phyloP scores from a whole-genome alignment of 371 early-diverging fungal species.

The Saksenaea oblongispora region DNA sequence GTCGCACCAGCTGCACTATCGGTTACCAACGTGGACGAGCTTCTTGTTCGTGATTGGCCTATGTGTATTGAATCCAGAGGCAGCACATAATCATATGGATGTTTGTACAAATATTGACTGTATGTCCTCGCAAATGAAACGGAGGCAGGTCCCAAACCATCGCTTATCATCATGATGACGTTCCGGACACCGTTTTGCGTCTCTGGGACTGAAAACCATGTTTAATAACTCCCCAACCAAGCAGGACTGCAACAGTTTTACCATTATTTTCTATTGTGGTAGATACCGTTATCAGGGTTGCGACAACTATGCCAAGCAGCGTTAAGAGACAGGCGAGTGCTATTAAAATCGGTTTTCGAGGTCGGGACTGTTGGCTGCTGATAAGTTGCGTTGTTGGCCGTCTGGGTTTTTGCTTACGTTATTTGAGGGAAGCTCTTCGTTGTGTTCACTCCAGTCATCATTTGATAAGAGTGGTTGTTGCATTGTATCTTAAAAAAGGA shows the following conservation, averaged over 20 bases:
- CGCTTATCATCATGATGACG: conserved; percentile 89
- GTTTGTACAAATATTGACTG: conserved; percentile 54
- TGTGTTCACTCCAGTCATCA: background rate
- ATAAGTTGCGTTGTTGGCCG: background rate
- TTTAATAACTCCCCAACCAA: no score
- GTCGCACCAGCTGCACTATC: conserved; percentile 97
- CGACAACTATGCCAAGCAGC: background rate
- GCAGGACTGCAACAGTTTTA: no score
- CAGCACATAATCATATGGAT: conserved; percentile 36
- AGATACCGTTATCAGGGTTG: background rate
- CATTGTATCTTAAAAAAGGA: background rate
- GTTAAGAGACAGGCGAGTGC: background rate
- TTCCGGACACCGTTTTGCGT: conserved; percentile 47
- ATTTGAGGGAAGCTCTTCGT: background rate
- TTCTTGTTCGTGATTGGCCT: conserved; percentile 87
- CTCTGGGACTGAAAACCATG: background rate
- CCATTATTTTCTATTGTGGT: background rate
- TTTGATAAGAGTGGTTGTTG: background rate
- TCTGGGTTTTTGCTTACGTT: background rate
- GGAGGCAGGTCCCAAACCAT: conserved; percentile 90
- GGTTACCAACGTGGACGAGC: conserved; percentile 76
- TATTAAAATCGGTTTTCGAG: background rate
- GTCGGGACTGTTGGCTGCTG: background rate
- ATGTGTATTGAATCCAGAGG: conserved; percentile 84
- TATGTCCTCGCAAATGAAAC: conserved; percentile 84